phyloP scores from a whole-genome alignment of 495 filamentous ascomycete genomes.

The Penicillium macrosclerotiorum region DNA sequence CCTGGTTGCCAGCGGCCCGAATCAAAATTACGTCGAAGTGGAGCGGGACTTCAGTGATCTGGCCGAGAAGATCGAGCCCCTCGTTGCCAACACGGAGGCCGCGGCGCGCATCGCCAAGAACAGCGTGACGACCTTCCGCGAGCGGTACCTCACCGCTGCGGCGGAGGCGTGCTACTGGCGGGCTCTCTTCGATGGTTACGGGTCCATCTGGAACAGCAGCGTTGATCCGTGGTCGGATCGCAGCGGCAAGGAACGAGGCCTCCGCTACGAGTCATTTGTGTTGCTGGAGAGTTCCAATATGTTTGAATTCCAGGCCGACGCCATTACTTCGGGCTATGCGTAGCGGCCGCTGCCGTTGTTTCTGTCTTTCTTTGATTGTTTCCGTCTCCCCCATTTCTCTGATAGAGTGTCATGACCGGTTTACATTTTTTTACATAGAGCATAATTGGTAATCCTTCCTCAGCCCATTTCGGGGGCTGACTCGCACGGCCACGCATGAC shows the following conservation, averaged over 20 bases:
- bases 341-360: not conserved
- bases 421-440: not conserved
- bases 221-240: conserved; percentile 20
- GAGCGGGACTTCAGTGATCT: conserved; percentile 57
- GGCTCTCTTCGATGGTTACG: conserved; percentile 46
- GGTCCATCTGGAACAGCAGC: conserved; percentile 39
- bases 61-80: conserved; percentile 47
- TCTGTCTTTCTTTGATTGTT: not conserved
- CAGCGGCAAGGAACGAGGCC: conserved; percentile 24
- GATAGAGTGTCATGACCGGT: conserved; percentile 1
- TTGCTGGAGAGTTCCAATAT: conserved; percentile 33
- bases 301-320: conserved; percentile 28
- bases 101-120: conserved; percentile 56
- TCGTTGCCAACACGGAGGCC: conserved; percentile 40
- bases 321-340: conserved; percentile 1
- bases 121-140: conserved; percentile 51
- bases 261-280: conserved; percentile 43
- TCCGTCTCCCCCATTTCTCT: not conserved
- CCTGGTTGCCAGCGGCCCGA: conserved; percentile 43
- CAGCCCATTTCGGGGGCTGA: not conserved
- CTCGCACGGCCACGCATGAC: too few species aligned
- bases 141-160: conserved; percentile 57
- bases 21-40: conserved; percentile 63
- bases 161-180: conserved; percentile 63
- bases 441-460: not conserved